A percentile compares a stretch with the other conserved stretches of the same genome.
phyloP scores from a whole-genome alignment of 2,329 filamentous ascomycete genomes.

The Waltergamsia citrina region DNA sequence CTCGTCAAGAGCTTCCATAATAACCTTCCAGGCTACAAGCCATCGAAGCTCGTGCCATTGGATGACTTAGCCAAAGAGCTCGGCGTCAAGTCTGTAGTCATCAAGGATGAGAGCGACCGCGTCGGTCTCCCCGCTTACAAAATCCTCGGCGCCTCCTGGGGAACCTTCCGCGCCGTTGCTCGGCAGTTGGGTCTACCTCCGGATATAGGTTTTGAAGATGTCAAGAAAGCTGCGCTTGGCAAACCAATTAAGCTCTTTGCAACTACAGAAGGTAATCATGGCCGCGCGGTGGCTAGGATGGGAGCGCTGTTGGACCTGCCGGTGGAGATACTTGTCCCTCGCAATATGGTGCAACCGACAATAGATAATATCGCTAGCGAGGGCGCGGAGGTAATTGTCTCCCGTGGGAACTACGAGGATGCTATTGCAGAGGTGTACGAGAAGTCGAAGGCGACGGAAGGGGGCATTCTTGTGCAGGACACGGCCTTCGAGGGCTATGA shows the following conservation, averaged over 20 bases:
- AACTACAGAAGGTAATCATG: conserved; percentile 70
- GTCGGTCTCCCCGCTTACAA: conserved; percentile 67
- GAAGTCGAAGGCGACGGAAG: conserved; percentile 23
- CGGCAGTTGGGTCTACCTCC: conserved; percentile 30
- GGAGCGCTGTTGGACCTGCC: conserved; percentile 45
- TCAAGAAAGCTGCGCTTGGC: conserved; percentile 15
- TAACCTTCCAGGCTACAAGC: conserved; percentile 43
- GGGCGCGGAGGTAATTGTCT: conserved; percentile 47
- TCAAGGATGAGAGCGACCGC: conserved; percentile 61
- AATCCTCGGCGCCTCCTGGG: conserved; percentile 72
- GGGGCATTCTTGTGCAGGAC: conserved; percentile 56
- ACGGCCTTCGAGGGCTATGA: conserved; percentile 58
- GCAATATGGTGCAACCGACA: conserved; percentile 43
- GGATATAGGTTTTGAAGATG: conserved; percentile 30
- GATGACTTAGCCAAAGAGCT: conserved; percentile 43
- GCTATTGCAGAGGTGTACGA: conserved; percentile 40
- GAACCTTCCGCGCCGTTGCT: conserved; percentile 47
- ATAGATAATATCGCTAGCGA: conserved; percentile 47
- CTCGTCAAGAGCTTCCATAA: conserved; percentile 40
- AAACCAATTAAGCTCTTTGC: conserved; percentile 37
- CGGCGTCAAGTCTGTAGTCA: conserved; percentile 41
- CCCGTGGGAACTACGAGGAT: conserved; percentile 54
- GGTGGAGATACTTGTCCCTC: conserved; percentile 53
- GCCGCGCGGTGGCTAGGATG: conserved; percentile 63
- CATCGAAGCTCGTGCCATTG: conserved; percentile 43